Conservation (phyloP, 140 eudicot species). For the Anethum foeniculum region DNA sequence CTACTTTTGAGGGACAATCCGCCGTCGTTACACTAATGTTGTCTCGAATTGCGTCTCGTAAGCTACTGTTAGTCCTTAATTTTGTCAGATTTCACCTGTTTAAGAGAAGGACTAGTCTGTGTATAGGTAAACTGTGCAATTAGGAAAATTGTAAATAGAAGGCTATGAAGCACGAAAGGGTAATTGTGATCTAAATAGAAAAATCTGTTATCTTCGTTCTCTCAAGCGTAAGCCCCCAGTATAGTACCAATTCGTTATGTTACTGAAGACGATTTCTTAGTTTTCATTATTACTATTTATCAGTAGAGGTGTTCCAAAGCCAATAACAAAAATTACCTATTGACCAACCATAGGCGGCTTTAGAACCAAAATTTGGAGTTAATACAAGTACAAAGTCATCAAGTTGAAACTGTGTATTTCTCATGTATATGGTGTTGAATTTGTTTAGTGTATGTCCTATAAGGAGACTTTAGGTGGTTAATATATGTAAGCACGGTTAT, state of each 20-base stretch:
- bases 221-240: background rate
- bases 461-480: background rate
- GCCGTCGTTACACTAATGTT: background rate
- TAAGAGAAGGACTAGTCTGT: background rate
- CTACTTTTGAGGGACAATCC: background rate
- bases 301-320: background rate
- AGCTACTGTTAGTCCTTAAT: background rate
- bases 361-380: background rate
- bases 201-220: background rate
- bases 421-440: background rate
- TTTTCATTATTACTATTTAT: background rate
- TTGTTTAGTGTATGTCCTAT: background rate
- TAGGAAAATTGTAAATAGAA: background rate
- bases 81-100: background rate
- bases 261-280: background rate
- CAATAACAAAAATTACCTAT: background rate
- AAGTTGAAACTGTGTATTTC: background rate
- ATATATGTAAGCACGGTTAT: background rate
- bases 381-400: background rate
- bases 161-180: background rate
- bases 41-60: background rate
- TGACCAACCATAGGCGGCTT: background rate
- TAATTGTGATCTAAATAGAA: background rate
- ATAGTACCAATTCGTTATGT: background rate
- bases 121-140: background rate